Conservation (phyloP, 2,329 filamentous ascomycete species). For the Cryphonectria nitschkei region DNA sequence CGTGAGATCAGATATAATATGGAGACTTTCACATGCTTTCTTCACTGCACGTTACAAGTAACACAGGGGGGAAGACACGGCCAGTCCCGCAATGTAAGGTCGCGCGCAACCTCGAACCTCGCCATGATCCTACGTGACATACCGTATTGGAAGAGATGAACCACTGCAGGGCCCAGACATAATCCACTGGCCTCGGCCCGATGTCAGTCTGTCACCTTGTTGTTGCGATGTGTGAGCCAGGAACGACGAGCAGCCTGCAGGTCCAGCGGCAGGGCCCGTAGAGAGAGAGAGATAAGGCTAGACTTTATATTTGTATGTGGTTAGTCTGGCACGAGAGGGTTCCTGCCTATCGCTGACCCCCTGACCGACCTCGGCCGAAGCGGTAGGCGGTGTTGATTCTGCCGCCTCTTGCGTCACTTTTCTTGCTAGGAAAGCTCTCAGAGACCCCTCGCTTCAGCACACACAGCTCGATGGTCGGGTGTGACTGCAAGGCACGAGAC, state of each 20-base stretch:
- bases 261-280: not conserved
- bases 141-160: not conserved
- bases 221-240: not conserved
- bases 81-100: not conserved
- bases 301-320: not conserved
- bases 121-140: not conserved
- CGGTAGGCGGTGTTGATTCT: slow-evolving; percentile 25
- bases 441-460: not conserved
- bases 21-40: slow-evolving; percentile 12
- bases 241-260: not conserved
- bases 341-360: not conserved
- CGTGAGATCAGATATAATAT: not conserved
- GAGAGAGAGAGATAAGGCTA: not conserved
- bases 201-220: not conserved
- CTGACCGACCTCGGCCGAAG: not conserved
- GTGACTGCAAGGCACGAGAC: slow-evolving; percentile 25
- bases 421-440: slow-evolving; percentile 1
- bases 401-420: slow-evolving; percentile 27
- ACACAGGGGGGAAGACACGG: not conserved
- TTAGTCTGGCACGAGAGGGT: not conserved
- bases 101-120: slow-evolving; percentile 5
- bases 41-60: not conserved
- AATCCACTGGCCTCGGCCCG: not conserved
- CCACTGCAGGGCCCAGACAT: not conserved
- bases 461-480: not conserved